Percentiles rank a stretch among this genome's conserved stretches.
Evolutionary conservation across 768 basidiomycete genomes (phyloP).

Genomic region (Rhizopogon vulgaris): DNA sequence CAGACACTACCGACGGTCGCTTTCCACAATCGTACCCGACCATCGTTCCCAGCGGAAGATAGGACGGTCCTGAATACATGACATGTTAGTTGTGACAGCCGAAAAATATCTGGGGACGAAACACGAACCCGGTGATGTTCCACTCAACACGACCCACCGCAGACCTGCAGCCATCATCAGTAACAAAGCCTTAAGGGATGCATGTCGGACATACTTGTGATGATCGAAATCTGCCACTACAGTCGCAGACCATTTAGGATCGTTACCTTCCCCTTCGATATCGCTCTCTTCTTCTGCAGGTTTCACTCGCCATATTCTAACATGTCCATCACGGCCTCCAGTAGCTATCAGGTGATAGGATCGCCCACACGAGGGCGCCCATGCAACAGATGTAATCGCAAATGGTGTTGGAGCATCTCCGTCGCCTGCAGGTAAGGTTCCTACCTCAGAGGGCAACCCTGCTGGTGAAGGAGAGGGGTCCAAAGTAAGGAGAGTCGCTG

Average conservation of each 20-base stretch:
- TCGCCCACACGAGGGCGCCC: conserved; percentile 92
- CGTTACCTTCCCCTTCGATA: conserved; percentile 35
- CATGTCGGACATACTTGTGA: conserved; percentile 49
- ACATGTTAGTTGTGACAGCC: conserved; percentile 1
- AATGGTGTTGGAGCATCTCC: conserved; percentile 37
- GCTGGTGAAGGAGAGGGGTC: conserved; percentile 32
- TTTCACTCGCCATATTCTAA: conserved; percentile 83
- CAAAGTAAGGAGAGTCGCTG: conserved; percentile 55
- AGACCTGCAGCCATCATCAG: conserved; percentile 37
- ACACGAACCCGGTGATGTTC: conserved; percentile 77
- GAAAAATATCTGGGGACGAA: not conserved
- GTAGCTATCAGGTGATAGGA: conserved; percentile 94
- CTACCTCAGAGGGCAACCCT: conserved; percentile 14
- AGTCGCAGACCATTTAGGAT: conserved; percentile 60
- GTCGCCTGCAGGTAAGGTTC: conserved; percentile 19
- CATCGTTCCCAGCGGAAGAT: conserved; percentile 79
- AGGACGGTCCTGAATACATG: conserved; percentile 59
- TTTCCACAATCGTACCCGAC: conserved; percentile 81
- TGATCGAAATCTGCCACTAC: conserved; percentile 85
- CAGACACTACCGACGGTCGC: conserved; percentile 79
- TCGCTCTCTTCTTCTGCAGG: conserved; percentile 45
- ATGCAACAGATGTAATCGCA: conserved; percentile 79
- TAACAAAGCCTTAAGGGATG: not conserved
- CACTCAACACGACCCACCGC: conserved; percentile 86
- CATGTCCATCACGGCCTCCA: conserved; percentile 80